These are phyloP conservation scores for Mychonastes homosphaera DNA, from an alignment of 139 green algal genomes.

Conservation along the genomic window DNA sequence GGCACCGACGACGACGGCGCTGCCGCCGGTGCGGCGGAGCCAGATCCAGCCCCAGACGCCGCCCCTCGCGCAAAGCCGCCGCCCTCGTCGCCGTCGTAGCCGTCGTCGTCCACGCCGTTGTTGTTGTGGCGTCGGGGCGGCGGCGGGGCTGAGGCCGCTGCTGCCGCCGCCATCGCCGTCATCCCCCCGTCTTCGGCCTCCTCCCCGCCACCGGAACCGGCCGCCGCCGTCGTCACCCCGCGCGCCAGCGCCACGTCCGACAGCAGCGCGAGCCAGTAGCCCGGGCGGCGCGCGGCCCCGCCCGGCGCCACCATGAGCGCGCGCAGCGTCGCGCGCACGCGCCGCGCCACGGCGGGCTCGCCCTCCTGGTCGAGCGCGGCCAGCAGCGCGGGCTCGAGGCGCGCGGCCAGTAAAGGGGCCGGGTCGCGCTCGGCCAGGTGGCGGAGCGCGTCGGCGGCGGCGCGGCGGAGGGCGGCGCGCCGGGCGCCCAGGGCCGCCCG, in stretches of 20 bases:
- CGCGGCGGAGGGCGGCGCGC: conserved; percentile 61
- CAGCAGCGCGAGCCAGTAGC: conserved; percentile 53
- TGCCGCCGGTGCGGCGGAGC: conserved; percentile 1
- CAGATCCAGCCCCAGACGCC: neutral
- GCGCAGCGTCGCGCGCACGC: conserved; percentile 43
- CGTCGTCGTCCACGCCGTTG: neutral
- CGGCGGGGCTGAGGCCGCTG: conserved; percentile 4
- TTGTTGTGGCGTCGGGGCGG: conserved; percentile 1
- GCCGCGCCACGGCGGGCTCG: conserved; percentile 29
- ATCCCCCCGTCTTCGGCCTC: conserved; percentile 12
- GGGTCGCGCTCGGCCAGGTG: conserved; percentile 76
- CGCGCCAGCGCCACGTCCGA: conserved; percentile 41
- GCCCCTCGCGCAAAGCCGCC: no score
- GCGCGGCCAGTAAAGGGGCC: conserved; percentile 12
- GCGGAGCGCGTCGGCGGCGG: conserved; percentile 72
- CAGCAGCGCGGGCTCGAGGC: conserved; percentile 66
- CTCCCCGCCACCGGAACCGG: neutral
- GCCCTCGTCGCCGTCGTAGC: neutral
- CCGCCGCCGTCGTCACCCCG: neutral
- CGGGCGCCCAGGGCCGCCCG: conserved; percentile 39
- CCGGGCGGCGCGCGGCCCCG: conserved; percentile 26
- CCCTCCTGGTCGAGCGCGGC: conserved; percentile 69
- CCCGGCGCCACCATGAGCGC: conserved; percentile 48
- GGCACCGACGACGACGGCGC: neutral
- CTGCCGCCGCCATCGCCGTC: neutral